phyloP scores from a whole-genome alignment of 1,284 basidiomycete species.

The Rhodotorula sp. region DNA sequence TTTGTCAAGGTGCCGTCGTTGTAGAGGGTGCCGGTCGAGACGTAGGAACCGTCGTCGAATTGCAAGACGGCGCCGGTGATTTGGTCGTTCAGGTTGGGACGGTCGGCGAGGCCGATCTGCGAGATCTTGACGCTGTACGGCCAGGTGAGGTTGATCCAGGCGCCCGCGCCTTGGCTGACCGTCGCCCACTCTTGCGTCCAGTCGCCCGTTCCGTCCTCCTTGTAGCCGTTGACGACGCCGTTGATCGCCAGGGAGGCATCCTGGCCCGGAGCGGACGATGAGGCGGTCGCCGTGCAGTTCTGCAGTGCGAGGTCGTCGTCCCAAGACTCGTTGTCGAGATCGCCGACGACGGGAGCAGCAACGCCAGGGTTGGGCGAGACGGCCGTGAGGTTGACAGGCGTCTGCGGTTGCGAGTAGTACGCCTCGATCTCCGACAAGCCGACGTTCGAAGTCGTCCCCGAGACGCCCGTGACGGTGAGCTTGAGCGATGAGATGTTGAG shows the following conservation, averaged over 20 bases:
- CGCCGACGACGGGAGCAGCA: slow-evolving; percentile 10
- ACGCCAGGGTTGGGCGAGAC: slow-evolving; percentile 2
- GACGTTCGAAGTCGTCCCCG: slow-evolving; percentile 8
- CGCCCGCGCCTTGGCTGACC: slow-evolving; percentile 16
- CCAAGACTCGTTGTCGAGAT: slow-evolving; percentile 25
- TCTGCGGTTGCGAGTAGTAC: slow-evolving; percentile 25
- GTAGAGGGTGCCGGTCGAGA: slow-evolving; percentile 16
- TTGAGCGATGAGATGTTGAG: slow-evolving; percentile 25
- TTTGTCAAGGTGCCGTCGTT: slow-evolving; percentile 33
- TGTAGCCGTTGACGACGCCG: slow-evolving; percentile 35
- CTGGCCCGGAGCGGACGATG: slow-evolving; percentile 8
- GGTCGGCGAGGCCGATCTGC: slow-evolving; percentile 27
- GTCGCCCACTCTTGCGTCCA: slow-evolving; percentile 36
- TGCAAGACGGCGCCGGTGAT: slow-evolving; percentile 22
- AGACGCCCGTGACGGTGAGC: slow-evolving; percentile 31
- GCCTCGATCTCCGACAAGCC: slow-evolving; percentile 40
- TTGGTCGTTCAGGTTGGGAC: slow-evolving; percentile 36
- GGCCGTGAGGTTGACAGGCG: slow-evolving; percentile 7
- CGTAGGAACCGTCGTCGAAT: slow-evolving; percentile 27
- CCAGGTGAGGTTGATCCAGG: slow-evolving; percentile 33
- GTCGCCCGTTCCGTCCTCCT: slow-evolving; percentile 15
- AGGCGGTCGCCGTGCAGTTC: slow-evolving; percentile 4
- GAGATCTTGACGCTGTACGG: slow-evolving; percentile 14
- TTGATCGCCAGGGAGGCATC: slow-evolving; percentile 28
- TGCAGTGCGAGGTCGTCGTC: slow-evolving; percentile 11